Conservation (phyloP, 2,329 filamentous ascomycete genomes). For the Monilinia vaccinii-corymbosi region DNA sequence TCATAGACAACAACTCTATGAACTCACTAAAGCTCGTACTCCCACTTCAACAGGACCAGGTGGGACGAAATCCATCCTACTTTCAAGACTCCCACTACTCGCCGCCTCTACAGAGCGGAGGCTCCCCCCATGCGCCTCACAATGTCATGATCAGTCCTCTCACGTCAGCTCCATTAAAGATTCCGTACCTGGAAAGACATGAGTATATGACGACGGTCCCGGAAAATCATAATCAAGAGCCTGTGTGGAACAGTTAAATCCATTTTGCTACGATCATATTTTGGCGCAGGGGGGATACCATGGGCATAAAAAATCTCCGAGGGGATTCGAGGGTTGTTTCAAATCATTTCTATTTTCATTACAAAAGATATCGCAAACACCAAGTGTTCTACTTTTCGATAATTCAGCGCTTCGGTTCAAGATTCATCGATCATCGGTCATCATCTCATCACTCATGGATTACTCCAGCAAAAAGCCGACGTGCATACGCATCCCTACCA, state of each 20-base stretch:
- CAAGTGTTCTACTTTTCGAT: background rate
- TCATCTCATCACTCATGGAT: background rate
- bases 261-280: background rate
- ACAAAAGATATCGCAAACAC: background rate
- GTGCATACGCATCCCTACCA: background rate
- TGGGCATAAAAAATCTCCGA: background rate
- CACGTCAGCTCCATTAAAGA: slow-evolving; percentile 19
- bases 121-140: slow-evolving; percentile 8
- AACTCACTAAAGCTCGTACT: slow-evolving; percentile 13
- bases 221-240: slow-evolving; percentile 11
- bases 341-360: background rate
- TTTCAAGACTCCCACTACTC: slow-evolving; percentile 21
- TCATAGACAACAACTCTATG: slow-evolving; percentile 12
- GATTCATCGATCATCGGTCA: background rate
- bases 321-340: background rate
- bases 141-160: slow-evolving; percentile 17
- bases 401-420: background rate
- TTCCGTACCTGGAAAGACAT: slow-evolving; percentile 13
- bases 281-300: background rate
- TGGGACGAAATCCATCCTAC: slow-evolving; percentile 22
- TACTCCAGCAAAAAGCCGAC: background rate
- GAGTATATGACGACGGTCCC: slow-evolving; percentile 16
- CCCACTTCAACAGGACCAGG: slow-evolving; percentile 12
- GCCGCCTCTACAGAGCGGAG: slow-evolving; percentile 11
- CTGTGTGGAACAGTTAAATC: slow-evolving; percentile 14